Base-by-base conservation (phyloP, 441 rosid species). In the Adansonia madagascariensis region DNA sequence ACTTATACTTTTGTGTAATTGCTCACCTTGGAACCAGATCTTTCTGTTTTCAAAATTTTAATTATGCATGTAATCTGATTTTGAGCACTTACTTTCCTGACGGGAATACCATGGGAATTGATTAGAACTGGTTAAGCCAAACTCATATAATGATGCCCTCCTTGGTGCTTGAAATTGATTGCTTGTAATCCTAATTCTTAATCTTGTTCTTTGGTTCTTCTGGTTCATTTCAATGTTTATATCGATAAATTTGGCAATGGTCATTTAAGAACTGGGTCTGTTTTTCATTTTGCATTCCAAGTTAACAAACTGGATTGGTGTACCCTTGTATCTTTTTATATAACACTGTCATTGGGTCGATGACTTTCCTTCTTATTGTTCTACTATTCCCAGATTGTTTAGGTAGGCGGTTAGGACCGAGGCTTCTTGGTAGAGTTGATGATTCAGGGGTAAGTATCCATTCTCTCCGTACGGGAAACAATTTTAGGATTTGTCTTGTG, bases 361-460 rank as follows among this genome's bases (percentile, higher is more conserved):
- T 53, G 73, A 39, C 84, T 69, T 69, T 70, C 68, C 27, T 77
- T 66, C 65, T 79, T 53, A 46, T 56, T 65, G 75, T 80, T 68
- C 71, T 71, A 75, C 66, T 80, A 35, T 81, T 69, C 71, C 75
- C 89, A 97, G 99, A 90, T 92, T 97, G 99, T 89, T 91, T 97
- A 88, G 98, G 98, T 76, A 89, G 99, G 87, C 90, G 97, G 80
- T 85, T 91, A 77, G 98, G 99, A 87, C 99, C 99, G 57, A 91
- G 88, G 84, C 82, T 97, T 87, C 97, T 96, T 62, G 94, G 97
- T 60, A 89, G 93, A 82, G 90, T 79, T 79, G 98, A 94, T 90
- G 97, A 90, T 86, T 94, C 99, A 63, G 98, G 86, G 94, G 99
- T 94, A 90, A 89, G 80, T 64, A 56, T 59, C 71, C 75, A 47